Percentiles rank a stretch among this genome's conserved stretches.
Conservation (phyloP, 371 early-diverging fungal genomes). For the Mortierella polycephala region DNA sequence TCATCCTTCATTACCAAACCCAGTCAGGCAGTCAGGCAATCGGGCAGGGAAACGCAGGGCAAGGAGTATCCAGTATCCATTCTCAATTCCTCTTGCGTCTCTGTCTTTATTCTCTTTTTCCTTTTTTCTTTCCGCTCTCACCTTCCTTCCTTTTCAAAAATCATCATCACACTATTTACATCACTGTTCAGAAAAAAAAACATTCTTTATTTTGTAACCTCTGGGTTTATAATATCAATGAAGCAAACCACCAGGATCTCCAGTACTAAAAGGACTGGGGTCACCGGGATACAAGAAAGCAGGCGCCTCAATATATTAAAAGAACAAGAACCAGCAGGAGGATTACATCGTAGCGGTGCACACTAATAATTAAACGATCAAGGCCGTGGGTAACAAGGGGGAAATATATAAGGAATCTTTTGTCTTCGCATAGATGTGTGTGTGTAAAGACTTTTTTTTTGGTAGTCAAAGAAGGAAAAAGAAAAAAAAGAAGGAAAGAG, state of each 20-base stretch:
- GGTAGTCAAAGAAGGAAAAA: not conserved
- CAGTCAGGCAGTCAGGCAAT: not conserved
- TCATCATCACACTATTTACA: not conserved
- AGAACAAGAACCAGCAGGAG: not conserved
- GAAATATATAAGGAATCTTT: not conserved
- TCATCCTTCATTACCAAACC: not conserved
- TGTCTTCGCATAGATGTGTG: not conserved
- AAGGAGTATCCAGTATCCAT: not conserved
- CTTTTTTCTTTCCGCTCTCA: not conserved
- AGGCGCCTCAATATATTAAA: not conserved
- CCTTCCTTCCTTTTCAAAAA: not conserved
- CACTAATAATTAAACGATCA: not conserved
- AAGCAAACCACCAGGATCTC: too few species aligned
- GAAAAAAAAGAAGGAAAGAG: not conserved
- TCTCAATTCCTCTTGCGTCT: not conserved
- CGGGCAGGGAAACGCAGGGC: not conserved
- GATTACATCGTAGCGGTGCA: slow-evolving; percentile 12
- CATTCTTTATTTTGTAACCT: too few species aligned
- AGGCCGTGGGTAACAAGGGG: not conserved
- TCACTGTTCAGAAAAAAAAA: not conserved
- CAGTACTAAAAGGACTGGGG: not conserved
- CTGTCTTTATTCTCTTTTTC: not conserved
- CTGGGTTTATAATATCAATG: too few species aligned
- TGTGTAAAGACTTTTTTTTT: not conserved
- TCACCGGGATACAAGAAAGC: not conserved